Evolutionary conservation across 106 monocot genomes (phyloP).

Genomic region (Dendrobium catenatum): DNA sequence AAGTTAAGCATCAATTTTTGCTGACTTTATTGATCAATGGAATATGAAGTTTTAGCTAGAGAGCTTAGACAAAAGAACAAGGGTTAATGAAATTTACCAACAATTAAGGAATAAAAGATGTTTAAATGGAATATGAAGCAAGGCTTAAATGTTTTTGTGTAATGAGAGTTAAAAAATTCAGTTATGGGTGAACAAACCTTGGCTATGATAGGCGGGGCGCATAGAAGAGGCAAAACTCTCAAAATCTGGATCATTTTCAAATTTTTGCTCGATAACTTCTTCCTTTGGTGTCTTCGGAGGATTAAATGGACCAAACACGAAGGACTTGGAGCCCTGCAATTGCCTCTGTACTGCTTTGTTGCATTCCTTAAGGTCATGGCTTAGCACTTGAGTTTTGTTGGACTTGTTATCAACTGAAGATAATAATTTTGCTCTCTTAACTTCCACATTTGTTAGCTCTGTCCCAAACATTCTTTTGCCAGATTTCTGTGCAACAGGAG

Average conservation of each 20-base stretch:
- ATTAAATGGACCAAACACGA: conserved; percentile 76
- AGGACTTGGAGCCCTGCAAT: conserved; percentile 34
- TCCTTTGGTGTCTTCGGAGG: conserved; percentile 20
- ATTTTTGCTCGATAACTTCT: conserved; percentile 8
- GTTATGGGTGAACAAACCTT: conserved; percentile 38
- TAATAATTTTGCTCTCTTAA: conserved; percentile 30
- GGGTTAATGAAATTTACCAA: background rate
- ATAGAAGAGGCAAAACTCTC: conserved; percentile 60
- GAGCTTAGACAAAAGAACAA: background rate
- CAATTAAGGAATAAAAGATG: background rate
- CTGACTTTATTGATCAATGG: too few species aligned
- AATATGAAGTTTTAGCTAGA: background rate
- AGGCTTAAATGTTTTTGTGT: background rate
- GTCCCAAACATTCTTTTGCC: conserved; percentile 76
- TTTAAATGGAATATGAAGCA: background rate
- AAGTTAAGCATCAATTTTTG: too few species aligned
- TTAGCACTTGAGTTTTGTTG: conserved; percentile 16
- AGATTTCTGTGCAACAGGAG: conserved; percentile 15
- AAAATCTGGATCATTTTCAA: conserved; percentile 34
- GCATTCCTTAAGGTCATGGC: conserved; percentile 37
- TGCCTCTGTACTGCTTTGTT: conserved; percentile 60
- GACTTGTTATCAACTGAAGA: conserved; percentile 31
- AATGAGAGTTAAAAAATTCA: background rate
- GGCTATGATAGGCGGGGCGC: conserved; percentile 71
- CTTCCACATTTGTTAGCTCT: conserved; percentile 70